Conservation (phyloP, 129 eudicot genomes). For the Artemisia argyi region DNA sequence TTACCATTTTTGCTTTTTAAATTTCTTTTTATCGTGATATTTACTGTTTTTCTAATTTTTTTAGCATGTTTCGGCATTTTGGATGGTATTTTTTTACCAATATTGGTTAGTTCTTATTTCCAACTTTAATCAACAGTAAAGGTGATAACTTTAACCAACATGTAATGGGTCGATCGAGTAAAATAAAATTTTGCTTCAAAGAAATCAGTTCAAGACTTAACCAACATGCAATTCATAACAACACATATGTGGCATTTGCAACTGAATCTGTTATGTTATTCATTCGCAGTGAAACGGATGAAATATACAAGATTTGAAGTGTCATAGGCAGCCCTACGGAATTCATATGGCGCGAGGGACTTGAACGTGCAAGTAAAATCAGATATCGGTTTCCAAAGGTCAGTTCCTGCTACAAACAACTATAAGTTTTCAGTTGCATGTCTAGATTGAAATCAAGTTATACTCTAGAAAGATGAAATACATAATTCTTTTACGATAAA, state of each 20-base stretch:
- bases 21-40: too few species aligned
- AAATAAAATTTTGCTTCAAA: too few species aligned
- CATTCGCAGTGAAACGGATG: slow-evolving; percentile 74
- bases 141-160: too few species aligned
- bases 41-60: too few species aligned
- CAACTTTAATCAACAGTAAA: too few species aligned
- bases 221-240: too few species aligned
- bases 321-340: slow-evolving; percentile 72
- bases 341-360: slow-evolving; percentile 63
- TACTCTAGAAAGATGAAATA: slow-evolving; percentile 5
- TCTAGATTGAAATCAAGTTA: neutral
- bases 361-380: slow-evolving; percentile 55
- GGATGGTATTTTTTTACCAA: too few species aligned
- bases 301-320: slow-evolving; percentile 79
- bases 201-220: too few species aligned
- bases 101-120: too few species aligned
- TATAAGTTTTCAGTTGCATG: neutral
- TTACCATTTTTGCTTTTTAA: too few species aligned
- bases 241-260: neutral
- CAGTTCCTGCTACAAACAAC: slow-evolving; percentile 9
- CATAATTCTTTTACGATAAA: neutral
- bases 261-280: slow-evolving; percentile 18
- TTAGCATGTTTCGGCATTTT: too few species aligned
- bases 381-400: slow-evolving; percentile 87
- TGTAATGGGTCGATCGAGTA: too few species aligned